phyloP scores from a whole-genome alignment of 2,329 filamentous ascomycete genomes.

The Curvularia hawaiiensis region DNA sequence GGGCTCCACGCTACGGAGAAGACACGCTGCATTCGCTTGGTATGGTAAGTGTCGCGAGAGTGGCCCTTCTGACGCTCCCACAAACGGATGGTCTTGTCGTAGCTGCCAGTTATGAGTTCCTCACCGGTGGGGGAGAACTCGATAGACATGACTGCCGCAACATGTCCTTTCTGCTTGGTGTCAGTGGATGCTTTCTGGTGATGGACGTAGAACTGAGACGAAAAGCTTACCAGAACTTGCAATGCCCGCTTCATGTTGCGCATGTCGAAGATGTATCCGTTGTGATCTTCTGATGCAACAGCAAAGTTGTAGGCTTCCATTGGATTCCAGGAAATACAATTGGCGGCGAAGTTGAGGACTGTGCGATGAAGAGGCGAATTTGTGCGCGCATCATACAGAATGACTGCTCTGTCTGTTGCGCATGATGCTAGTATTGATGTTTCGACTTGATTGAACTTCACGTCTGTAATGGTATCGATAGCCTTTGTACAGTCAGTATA shows the following conservation, averaged over 20 bases:
- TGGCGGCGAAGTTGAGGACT: conserved; percentile 85
- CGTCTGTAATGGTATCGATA: conserved; percentile 81
- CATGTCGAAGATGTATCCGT: conserved; percentile 92
- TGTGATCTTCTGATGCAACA: conserved; percentile 92
- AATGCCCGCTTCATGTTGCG: conserved; percentile 84
- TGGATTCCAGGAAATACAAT: conserved; percentile 92
- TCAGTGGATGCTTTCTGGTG: neutral
- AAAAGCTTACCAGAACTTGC: conserved; percentile 67
- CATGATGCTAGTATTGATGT: conserved; percentile 87
- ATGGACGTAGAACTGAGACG: neutral
- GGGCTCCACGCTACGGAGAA: conserved; percentile 85
- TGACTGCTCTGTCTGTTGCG: conserved; percentile 82
- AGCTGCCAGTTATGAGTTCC: conserved; percentile 87
- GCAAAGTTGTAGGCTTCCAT: conserved; percentile 98
- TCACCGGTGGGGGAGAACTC: conserved; percentile 95
- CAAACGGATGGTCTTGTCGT: conserved; percentile 84
- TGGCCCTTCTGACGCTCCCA: conserved; percentile 83
- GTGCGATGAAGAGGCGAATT: conserved; percentile 81
- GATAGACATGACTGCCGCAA: conserved; percentile 92
- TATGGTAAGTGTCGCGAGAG: conserved; percentile 93
- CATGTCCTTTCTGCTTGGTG: conserved; percentile 70
- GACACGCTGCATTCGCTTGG: conserved; percentile 95
- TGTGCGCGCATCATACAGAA: conserved; percentile 91
- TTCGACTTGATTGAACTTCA: conserved; percentile 93
- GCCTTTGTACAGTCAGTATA: conserved; percentile 46